A percentile compares a stretch with the other conserved stretches of the same genome.
Conservation (phyloP, 2,329 filamentous ascomycete genomes). For the Aspergillus aculeatinus region DNA sequence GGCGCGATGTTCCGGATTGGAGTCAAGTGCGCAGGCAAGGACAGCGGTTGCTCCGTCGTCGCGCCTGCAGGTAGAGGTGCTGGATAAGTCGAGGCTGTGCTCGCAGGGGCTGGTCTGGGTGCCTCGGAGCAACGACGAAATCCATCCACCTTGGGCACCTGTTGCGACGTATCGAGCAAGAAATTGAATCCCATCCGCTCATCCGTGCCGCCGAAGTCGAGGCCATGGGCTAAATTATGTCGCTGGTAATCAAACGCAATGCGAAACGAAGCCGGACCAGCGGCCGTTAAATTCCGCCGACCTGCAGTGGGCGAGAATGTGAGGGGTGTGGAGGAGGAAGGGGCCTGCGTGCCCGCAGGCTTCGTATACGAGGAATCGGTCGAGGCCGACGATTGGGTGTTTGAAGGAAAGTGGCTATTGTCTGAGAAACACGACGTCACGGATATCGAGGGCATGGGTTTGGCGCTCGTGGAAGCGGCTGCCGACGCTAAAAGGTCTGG, state of each 20-base stretch:
- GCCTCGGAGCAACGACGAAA: constrained; percentile 32
- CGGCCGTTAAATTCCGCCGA: constrained; percentile 27
- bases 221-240: constrained; percentile 50
- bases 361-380: constrained; percentile 31
- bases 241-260: constrained; percentile 45
- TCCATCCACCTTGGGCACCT: constrained; percentile 54
- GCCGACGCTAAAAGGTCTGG: constrained; percentile 17
- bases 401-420: constrained; percentile 23
- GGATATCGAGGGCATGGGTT: constrained; percentile 17
- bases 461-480: constrained; percentile 16
- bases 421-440: constrained; percentile 30
- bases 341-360: constrained; percentile 30
- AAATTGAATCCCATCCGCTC: constrained; percentile 74
- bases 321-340: constrained; percentile 32
- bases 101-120: constrained; percentile 25
- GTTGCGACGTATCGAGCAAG: constrained; percentile 62
- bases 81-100: constrained; percentile 23
- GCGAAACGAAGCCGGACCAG: constrained; percentile 33
- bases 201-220: constrained; percentile 54
- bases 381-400: constrained; percentile 17
- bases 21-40: constrained; percentile 35
- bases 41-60: constrained; percentile 26
- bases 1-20: constrained; percentile 62
- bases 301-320: constrained; percentile 16
- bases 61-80: constrained; percentile 24